Conservation (phyloP, 1,139 yeast genomes). For the Starmera stellimalicola region DNA sequence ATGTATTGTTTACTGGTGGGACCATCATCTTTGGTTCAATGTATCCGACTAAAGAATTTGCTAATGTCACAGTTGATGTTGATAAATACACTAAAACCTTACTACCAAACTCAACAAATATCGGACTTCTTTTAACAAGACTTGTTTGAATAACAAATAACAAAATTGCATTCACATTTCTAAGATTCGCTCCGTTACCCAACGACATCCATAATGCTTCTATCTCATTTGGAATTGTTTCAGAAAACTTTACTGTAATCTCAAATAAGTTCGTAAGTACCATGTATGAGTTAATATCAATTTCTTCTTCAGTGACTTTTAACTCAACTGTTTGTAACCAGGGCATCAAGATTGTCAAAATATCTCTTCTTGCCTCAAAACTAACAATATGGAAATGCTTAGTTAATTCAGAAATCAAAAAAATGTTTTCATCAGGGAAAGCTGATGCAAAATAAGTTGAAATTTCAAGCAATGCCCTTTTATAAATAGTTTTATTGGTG, state of each 20-base stretch:
- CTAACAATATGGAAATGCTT: conserved; percentile 59
- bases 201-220: conserved; percentile 94
- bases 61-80: conserved; percentile 48
- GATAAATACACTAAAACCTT: conserved; percentile 74
- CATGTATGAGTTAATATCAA: conserved; percentile 57
- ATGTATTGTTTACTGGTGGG: conserved; percentile 42
- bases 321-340: conserved; percentile 83
- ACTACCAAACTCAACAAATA: conserved; percentile 69
- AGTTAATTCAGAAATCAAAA: conserved; percentile 64
- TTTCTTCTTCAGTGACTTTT: conserved; percentile 30
- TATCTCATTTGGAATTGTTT: conserved; percentile 70
- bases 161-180: conserved; percentile 63
- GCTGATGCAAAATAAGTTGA: conserved; percentile 52
- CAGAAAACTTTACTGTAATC: conserved; percentile 70
- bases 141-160: conserved; percentile 65
- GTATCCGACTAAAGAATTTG: conserved; percentile 58
- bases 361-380: conserved; percentile 56
- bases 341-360: conserved; percentile 72
- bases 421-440: conserved; percentile 48
- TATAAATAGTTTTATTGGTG: conserved; percentile 63
- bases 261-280: conserved; percentile 76
- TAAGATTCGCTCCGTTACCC: conserved; percentile 58
- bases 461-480: conserved; percentile 63
- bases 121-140: conserved; percentile 59
- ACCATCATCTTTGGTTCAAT: conserved; percentile 83